Evolutionary conservation across 441 rosid species (phyloP).

Genomic region (Populus hybrid): DNA sequence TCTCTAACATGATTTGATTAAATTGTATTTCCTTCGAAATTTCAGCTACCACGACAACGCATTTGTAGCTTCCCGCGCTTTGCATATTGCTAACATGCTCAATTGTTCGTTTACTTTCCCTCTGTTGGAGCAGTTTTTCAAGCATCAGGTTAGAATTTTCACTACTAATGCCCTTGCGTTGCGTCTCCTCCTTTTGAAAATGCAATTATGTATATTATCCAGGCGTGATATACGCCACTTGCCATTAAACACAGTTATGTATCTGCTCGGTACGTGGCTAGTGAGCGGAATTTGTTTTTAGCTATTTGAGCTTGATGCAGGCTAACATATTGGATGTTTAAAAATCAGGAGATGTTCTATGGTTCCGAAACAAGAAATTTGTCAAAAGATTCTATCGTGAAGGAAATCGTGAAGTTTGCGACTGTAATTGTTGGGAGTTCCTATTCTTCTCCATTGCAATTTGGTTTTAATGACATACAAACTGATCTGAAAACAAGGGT

Average conservation of each 20-base stretch:
- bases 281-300: background rate
- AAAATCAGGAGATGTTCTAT: slow-evolving; percentile 54
- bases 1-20: background rate
- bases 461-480: slow-evolving; percentile 47
- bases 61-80: slow-evolving; percentile 63
- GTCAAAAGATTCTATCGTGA: slow-evolving; percentile 49
- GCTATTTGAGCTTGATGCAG: background rate
- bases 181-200: background rate
- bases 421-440: slow-evolving; percentile 46
- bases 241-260: background rate
- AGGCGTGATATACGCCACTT: background rate
- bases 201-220: no score
- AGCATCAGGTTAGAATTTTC: slow-evolving; percentile 54
- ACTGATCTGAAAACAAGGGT: slow-evolving; percentile 68
- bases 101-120: slow-evolving; percentile 55
- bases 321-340: background rate
- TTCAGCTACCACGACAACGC: slow-evolving; percentile 86
- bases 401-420: slow-evolving; percentile 52
- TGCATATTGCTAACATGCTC: slow-evolving; percentile 57
- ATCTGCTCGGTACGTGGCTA: background rate
- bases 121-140: slow-evolving; percentile 58
- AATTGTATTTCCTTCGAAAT: background rate
- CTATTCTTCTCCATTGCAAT: slow-evolving; percentile 36
- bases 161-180: background rate
- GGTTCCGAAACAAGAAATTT: slow-evolving; percentile 46